Conservation (phyloP, 106 monocot species). For the Iris macrosiphon region DNA sequence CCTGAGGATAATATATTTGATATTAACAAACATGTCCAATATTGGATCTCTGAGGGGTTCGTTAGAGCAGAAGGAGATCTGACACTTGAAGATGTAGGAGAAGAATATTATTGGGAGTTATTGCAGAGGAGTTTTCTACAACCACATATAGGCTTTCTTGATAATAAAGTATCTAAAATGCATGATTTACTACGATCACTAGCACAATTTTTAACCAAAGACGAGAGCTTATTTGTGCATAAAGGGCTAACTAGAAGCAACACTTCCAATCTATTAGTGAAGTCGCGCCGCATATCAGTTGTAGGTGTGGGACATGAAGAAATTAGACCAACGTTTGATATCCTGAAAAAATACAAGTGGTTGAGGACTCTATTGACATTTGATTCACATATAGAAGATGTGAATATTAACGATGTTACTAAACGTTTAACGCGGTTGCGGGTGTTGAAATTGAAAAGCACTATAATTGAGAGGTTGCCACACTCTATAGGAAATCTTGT, state of each 20-base stretch:
- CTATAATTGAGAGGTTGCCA: constrained; percentile 3
- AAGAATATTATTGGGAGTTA: constrained; percentile 6
- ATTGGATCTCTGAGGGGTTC: constrained; percentile 20
- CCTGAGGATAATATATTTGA: neutral
- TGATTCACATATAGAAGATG: neutral
- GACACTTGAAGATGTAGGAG: constrained; percentile 5
- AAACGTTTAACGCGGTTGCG: neutral
- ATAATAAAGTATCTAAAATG: neutral
- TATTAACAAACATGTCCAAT: neutral
- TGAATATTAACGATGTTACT: neutral
- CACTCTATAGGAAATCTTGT: constrained; percentile 2
- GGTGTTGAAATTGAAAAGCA: constrained; percentile 5
- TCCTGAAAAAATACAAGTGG: neutral
- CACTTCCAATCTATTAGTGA: neutral
- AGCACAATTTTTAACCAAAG: neutral
- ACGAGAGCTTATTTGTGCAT: neutral
- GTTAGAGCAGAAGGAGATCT: neutral
- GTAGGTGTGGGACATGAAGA: neutral
- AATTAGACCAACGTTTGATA: too few species aligned
- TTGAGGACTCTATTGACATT: constrained; percentile 10
- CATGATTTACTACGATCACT: constrained; percentile 7
- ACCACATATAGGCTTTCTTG: too few species aligned
- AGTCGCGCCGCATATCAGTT: constrained; percentile 1
- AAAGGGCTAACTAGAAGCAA: neutral
- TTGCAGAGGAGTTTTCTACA: constrained; percentile 11